Evolutionary conservation across 257 asterid genomes (phyloP).

Genomic region (Rhazya stricta): DNA sequence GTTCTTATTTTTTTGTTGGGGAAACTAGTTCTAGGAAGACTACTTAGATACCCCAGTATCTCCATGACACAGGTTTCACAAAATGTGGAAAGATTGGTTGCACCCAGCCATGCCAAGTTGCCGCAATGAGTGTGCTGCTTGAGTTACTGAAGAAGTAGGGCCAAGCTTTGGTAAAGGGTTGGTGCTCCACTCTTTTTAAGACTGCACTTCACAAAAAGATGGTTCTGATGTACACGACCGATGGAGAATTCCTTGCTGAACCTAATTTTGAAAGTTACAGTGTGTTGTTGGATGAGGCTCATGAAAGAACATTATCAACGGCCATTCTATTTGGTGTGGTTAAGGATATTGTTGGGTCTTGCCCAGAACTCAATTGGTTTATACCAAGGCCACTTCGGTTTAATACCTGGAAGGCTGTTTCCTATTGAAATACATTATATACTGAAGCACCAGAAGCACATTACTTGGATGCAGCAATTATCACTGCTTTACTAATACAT

Average conservation of each 20-base stretch:
- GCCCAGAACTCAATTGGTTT: constrained; percentile 75
- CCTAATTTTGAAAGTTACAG: constrained; percentile 90
- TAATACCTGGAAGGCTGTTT: constrained; percentile 76
- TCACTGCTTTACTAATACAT: constrained; percentile 70
- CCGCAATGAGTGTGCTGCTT: constrained; percentile 98
- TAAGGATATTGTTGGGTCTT: constrained; percentile 79
- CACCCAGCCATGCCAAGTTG: constrained; percentile 95
- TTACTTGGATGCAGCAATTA: constrained; percentile 75
- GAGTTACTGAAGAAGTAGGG: constrained; percentile 98
- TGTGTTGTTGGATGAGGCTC: constrained; percentile 98
- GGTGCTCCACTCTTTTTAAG: constrained; percentile 95
- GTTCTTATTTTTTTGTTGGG: constrained; percentile 93
- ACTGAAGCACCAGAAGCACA: constrained; percentile 87
- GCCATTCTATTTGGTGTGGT: constrained; percentile 90
- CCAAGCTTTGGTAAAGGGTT: constrained; percentile 97
- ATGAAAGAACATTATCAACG: constrained; percentile 85
- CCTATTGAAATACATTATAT: constrained; percentile 73
- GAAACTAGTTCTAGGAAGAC: constrained; percentile 97
- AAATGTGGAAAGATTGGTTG: constrained; percentile 82
- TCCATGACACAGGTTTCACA: constrained; percentile 89
- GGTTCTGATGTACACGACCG: constrained; percentile 78
- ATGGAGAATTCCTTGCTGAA: constrained; percentile 94
- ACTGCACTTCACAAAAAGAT: constrained; percentile 88
- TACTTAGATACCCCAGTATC: constrained; percentile 90
- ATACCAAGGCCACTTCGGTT: constrained; percentile 94